These are phyloP conservation scores for Phaeomoniella chlamydospora DNA, from an alignment of 2,329 filamentous ascomycete species.

Conservation along the genomic window DNA sequence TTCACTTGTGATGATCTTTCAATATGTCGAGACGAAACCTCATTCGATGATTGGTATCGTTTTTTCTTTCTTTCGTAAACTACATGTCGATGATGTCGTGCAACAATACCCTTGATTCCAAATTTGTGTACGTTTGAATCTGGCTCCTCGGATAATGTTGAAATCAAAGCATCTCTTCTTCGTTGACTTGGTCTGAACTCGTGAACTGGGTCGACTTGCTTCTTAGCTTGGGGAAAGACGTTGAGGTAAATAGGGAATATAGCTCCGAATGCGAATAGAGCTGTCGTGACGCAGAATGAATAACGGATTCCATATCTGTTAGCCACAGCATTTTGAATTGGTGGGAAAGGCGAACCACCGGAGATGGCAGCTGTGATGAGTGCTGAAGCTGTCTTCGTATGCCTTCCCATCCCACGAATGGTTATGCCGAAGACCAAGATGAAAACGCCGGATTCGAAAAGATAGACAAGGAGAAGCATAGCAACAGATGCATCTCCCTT, in stretches of 20 bases:
- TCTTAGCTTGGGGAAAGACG: slow-evolving; percentile 27
- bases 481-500: slow-evolving; percentile 28
- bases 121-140: slow-evolving; percentile 2
- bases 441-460: slow-evolving; percentile 48
- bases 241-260: slow-evolving; percentile 42
- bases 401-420: slow-evolving; percentile 41
- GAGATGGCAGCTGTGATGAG: slow-evolving; percentile 39
- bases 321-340: slow-evolving; percentile 27
- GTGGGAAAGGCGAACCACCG: slow-evolving; percentile 40
- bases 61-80: neutral
- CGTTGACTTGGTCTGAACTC: slow-evolving; percentile 7
- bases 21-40: no score
- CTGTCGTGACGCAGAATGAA: slow-evolving; percentile 38
- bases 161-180: neutral
- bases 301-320: slow-evolving; percentile 25
- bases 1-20: no score
- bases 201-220: slow-evolving; percentile 35
- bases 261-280: slow-evolving; percentile 33
- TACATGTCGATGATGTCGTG: slow-evolving; percentile 3
- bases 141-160: neutral
- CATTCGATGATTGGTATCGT: no score
- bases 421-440: slow-evolving; percentile 43
- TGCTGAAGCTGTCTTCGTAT: slow-evolving; percentile 42
- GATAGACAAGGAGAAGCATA: slow-evolving; percentile 37
- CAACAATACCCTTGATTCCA: slow-evolving; percentile 6